Evolutionary conservation across 148 eudicot genomes (phyloP).

Genomic region (Vaccinium macrocarpon): DNA sequence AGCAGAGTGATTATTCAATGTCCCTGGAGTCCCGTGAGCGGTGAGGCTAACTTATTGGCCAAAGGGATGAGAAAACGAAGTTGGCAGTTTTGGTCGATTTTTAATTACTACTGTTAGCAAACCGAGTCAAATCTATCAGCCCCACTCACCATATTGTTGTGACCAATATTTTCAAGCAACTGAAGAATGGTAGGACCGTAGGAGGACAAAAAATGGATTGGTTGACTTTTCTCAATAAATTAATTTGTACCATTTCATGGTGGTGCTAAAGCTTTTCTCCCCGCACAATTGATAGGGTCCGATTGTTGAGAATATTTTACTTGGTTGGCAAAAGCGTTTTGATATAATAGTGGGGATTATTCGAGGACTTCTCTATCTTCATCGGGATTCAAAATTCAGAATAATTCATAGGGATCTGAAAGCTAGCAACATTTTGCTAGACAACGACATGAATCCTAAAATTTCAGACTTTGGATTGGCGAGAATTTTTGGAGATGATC

Average conservation of each 20-base stretch:
- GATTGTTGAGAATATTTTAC: neutral
- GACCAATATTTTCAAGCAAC: too few relatives aligned
- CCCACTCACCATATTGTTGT: too few relatives aligned
- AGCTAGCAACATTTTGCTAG: conserved; percentile 16
- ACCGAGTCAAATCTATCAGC: too few relatives aligned
- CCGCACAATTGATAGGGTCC: too few relatives aligned
- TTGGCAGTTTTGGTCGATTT: neutral
- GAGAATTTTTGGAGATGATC: conserved; percentile 15
- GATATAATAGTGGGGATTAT: conserved; percentile 21
- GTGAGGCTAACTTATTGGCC: neutral
- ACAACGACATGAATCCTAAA: conserved; percentile 11
- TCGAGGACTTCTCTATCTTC: conserved; percentile 24
- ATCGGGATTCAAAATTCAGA: conserved; percentile 26
- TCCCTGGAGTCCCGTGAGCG: too few relatives aligned
- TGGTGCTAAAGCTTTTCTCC: too few relatives aligned
- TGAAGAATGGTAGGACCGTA: too few relatives aligned
- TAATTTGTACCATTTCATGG: too few relatives aligned
- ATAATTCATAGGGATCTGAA: conserved; percentile 23
- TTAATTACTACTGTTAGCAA: neutral
- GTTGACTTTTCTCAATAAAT: too few relatives aligned
- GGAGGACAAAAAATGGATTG: too few relatives aligned
- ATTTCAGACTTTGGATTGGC: conserved; percentile 14
- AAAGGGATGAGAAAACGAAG: neutral
- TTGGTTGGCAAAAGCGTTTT: conserved; percentile 10
- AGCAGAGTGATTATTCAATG: too few relatives aligned